phyloP scores from a whole-genome alignment of 2,329 filamentous ascomycete species.

The Fusarium coicis region DNA sequence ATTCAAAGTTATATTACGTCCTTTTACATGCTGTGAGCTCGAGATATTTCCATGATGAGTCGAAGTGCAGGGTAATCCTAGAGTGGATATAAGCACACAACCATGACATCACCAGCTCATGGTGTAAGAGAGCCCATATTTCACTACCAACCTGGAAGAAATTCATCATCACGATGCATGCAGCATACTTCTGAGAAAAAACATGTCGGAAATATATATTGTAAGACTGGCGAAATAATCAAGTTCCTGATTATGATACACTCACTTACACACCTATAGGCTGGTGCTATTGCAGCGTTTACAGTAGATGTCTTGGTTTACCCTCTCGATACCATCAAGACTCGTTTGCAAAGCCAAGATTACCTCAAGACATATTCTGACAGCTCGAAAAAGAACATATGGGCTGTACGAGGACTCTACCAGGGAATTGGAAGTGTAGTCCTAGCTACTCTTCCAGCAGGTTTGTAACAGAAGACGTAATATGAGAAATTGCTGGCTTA shows the following conservation, averaged over 20 bases:
- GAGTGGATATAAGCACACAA: slow-evolving; percentile 2
- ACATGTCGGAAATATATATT: slow-evolving; percentile 48
- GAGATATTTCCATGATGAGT: neutral
- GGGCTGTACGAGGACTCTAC: slow-evolving; percentile 78
- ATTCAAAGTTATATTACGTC: neutral
- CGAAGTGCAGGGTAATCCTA: slow-evolving; percentile 28
- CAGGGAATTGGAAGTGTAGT: slow-evolving; percentile 89
- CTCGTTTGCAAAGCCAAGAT: slow-evolving; percentile 81
- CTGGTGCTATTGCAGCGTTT: slow-evolving; percentile 86
- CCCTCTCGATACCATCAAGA: slow-evolving; percentile 90
- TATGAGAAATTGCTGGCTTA: neutral
- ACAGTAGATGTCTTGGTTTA: slow-evolving; percentile 88
- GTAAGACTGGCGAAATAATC: slow-evolving; percentile 29
- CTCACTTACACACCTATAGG: slow-evolving; percentile 60
- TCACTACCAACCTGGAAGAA: neutral
- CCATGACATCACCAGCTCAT: slow-evolving; percentile 35
- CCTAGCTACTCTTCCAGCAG: slow-evolving; percentile 87
- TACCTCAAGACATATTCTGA: slow-evolving; percentile 75
- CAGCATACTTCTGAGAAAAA: neutral
- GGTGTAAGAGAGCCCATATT: slow-evolving; percentile 10
- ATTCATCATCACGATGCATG: neutral
- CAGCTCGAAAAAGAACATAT: slow-evolving; percentile 62
- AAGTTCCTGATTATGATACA: neutral
- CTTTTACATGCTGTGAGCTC: neutral
- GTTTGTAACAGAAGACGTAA: slow-evolving; percentile 54